phyloP scores from a whole-genome alignment of 2,329 filamentous ascomycete species.

The Penicillium sp. region DNA sequence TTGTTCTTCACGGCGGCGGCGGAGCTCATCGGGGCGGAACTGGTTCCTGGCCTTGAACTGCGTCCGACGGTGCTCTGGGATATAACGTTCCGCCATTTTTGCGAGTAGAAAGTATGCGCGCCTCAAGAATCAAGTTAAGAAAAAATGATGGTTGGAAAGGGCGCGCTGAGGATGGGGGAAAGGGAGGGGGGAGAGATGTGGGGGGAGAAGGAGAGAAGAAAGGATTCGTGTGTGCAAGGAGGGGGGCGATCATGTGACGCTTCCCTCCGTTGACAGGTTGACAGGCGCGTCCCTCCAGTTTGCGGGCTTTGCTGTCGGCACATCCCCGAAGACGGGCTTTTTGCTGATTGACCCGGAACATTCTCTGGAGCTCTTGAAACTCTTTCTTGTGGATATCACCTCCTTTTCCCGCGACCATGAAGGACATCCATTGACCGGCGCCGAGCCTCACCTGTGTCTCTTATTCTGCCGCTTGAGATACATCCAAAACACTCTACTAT shows the following conservation, averaged over 20 bases:
- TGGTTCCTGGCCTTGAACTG: conserved; percentile 99
- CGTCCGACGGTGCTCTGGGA: conserved; percentile 97
- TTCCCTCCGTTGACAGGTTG: conserved; percentile 19
- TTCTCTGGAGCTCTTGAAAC: not conserved
- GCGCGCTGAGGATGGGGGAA: conserved; percentile 25
- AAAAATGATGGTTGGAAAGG: conserved; percentile 15
- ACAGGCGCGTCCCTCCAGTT: conserved; percentile 8
- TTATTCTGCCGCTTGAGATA: conserved; percentile 2
- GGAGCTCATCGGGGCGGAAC: conserved; percentile 98
- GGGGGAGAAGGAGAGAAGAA: conserved; percentile 26
- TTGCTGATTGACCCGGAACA: no score
- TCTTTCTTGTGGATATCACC: not conserved
- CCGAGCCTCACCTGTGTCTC: not conserved
- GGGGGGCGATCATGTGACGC: conserved; percentile 28
- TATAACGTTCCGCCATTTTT: conserved; percentile 97
- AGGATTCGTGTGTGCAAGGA: conserved; percentile 32
- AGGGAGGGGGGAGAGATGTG: conserved; percentile 23
- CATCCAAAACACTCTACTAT: conserved; percentile 4
- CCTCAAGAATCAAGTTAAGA: conserved; percentile 23
- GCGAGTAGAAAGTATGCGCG: conserved; percentile 33
- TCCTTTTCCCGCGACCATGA: conserved; percentile 1
- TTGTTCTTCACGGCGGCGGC: conserved; percentile 96
- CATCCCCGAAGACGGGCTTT: not conserved
- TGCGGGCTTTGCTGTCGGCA: not conserved
- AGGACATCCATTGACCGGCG: conserved; percentile 12